Conservation (phyloP, 305 asterid genomes). For the Fraxinus floribunda region DNA sequence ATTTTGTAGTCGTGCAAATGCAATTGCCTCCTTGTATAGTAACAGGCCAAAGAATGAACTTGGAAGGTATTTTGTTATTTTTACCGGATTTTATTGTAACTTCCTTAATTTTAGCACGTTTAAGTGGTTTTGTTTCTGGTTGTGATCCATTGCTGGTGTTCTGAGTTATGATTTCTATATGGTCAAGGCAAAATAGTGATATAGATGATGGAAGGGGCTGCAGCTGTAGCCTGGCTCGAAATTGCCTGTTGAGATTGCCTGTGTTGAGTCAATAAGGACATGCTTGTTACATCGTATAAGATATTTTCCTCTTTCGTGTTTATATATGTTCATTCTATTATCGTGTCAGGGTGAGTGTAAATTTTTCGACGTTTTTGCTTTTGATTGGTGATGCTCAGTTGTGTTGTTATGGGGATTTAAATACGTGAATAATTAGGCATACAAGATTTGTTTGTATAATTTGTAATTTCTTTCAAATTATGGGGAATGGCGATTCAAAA, state of each 20-base stretch:
- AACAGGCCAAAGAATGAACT: slow-evolving; percentile 19
- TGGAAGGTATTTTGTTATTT: slow-evolving; percentile 14
- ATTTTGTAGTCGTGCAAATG: slow-evolving; percentile 23
- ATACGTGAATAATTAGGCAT: background rate
- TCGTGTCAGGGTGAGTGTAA: background rate
- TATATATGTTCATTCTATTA: background rate
- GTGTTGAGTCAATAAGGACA: background rate
- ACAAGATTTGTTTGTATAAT: background rate
- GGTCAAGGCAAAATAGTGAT: background rate
- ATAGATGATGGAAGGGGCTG: background rate
- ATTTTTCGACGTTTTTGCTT: background rate
- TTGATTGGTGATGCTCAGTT: background rate
- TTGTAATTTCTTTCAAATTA: background rate
- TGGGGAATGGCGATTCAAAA: background rate
- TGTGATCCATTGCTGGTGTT: background rate
- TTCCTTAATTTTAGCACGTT: slow-evolving; percentile 5
- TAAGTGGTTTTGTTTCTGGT: slow-evolving; percentile 16
- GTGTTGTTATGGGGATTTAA: background rate
- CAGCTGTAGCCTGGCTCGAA: background rate
- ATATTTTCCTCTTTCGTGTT: background rate
- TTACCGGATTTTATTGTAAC: slow-evolving; percentile 11
- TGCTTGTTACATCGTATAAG: background rate
- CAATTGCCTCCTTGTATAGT: slow-evolving; percentile 16
- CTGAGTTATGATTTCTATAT: background rate
- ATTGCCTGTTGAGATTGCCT: background rate